Base-by-base conservation (phyloP, 192 early-diverging fungal species). In the Rhizophagus clarus region DNA sequence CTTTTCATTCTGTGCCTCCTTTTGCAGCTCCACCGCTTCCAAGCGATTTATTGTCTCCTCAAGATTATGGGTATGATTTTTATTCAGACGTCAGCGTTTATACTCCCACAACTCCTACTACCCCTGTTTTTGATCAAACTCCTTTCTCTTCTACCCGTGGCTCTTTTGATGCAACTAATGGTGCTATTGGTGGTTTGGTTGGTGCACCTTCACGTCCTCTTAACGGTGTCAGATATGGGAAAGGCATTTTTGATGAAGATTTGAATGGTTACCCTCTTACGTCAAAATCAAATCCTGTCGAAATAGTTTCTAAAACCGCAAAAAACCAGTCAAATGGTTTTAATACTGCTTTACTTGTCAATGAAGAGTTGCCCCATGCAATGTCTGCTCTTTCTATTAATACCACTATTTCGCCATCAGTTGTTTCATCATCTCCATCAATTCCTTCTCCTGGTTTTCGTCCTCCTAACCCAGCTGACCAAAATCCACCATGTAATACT, bases 401-500 rank as follows among this genome's bases (percentile, higher is more conserved):
- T 60, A 84, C 89, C 32, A 79, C 85, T 37, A 51, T 82, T 14
- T 45, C 82, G 3, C 62, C 81, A 22, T 73, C 83, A 17, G 70
- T 77, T n/a, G 51, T 82, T 1, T 76, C 87, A 2, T 77, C 82
- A 11, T 76, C 80, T 42, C 68, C 84, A 28, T 72, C 84, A 70
- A 83, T 83, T 73, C 74, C 83, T 74, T 88, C 83, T 63, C 88
- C 76, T 82, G 80, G 86, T 84, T 88, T 86, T 79, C 85, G 87
- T 56, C 85, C 89, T 75, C 87, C 82, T 81, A 95, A 90, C 79
- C 77, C 87, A 24, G 89, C 88, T 47, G 97, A 99, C 86, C 97
- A 98, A 84, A 99, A 99, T 83, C 97, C 97, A 56, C 97, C 97
- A 2, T 99, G 97, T 88, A 99, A 99, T 84, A 99, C 97, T 6